Conservation (phyloP, 2,329 filamentous ascomycete genomes). For the Monosporascus sp. region DNA sequence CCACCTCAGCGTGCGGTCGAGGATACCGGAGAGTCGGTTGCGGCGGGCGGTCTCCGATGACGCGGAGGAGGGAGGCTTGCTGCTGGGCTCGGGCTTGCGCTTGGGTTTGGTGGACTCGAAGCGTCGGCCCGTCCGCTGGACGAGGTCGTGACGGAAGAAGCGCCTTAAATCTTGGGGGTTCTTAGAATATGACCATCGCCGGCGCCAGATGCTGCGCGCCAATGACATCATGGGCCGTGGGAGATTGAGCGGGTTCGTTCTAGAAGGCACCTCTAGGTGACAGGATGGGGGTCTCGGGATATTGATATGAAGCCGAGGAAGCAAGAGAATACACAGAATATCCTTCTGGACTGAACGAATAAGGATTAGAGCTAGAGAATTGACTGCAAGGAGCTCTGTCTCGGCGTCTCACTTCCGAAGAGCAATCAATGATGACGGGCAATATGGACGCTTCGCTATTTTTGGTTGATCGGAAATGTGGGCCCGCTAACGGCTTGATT, state of each 20-base stretch:
- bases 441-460: neutral
- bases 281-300: too few species aligned
- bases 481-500: neutral
- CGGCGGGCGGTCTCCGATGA: slow-evolving; percentile 6
- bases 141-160: neutral
- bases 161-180: neutral
- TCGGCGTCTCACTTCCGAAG: too few species aligned
- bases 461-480: neutral
- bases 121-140: slow-evolving; percentile 6
- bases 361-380: too few species aligned
- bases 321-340: too few species aligned
- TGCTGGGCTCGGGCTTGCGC: neutral
- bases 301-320: too few species aligned
- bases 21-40: slow-evolving; percentile 40
- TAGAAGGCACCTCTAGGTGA: too few species aligned
- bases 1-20: slow-evolving; percentile 32
- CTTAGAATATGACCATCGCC: neutral
- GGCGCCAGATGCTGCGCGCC: neutral
- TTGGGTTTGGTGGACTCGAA: slow-evolving; percentile 4
- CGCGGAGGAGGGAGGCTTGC: slow-evolving; percentile 2
- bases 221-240: neutral
- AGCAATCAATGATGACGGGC: neutral
- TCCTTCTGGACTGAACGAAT: too few species aligned
- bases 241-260: too few species aligned
- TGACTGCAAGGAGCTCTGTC: too few species aligned